phyloP scores from a whole-genome alignment of 2,329 filamentous ascomycete genomes.

The Aspergillus sergii region DNA sequence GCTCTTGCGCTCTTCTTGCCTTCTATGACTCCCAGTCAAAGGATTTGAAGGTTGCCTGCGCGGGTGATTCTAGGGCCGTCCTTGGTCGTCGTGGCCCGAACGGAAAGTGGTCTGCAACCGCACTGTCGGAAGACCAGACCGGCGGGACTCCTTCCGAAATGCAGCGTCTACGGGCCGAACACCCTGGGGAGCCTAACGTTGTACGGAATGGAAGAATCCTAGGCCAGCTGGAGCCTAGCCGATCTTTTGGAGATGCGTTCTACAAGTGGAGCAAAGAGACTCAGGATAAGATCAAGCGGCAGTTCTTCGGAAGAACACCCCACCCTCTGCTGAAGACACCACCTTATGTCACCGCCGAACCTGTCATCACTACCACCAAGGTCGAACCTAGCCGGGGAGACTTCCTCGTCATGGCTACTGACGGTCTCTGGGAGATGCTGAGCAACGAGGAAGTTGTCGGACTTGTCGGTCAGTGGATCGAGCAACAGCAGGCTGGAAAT shows the following conservation, averaged over 20 bases:
- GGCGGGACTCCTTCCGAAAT: conserved; percentile 85
- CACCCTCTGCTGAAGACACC: conserved; percentile 81
- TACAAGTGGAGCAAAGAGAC: conserved; percentile 95
- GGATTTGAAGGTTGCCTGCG: conserved; percentile 89
- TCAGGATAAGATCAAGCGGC: conserved; percentile 76
- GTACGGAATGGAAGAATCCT: conserved; percentile 87
- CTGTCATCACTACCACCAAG: conserved; percentile 89
- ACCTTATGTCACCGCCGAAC: conserved; percentile 96
- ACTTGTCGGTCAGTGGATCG: conserved; percentile 94
- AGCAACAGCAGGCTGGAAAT: conserved; percentile 62
- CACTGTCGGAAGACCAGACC: conserved; percentile 91
- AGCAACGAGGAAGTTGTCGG: conserved; percentile 98
- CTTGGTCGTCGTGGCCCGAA: conserved; percentile 75
- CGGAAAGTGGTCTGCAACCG: conserved; percentile 90
- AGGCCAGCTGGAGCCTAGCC: conserved; percentile 86
- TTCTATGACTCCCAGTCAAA: conserved; percentile 93
- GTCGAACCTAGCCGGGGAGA: conserved; percentile 88
- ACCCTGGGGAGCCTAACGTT: conserved; percentile 87
- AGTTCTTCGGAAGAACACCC: conserved; percentile 84
- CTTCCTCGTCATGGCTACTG: conserved; percentile 94
- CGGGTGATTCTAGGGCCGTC: conserved; percentile 93
- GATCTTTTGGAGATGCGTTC: conserved; percentile 92
- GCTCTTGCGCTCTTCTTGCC: conserved; percentile 93
- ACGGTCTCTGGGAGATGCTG: conserved; percentile 98
- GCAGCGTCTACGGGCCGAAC: conserved; percentile 77